Base-by-base conservation (phyloP, 2,329 filamentous ascomycete genomes). In the Hymenoscyphus infarciens region DNA sequence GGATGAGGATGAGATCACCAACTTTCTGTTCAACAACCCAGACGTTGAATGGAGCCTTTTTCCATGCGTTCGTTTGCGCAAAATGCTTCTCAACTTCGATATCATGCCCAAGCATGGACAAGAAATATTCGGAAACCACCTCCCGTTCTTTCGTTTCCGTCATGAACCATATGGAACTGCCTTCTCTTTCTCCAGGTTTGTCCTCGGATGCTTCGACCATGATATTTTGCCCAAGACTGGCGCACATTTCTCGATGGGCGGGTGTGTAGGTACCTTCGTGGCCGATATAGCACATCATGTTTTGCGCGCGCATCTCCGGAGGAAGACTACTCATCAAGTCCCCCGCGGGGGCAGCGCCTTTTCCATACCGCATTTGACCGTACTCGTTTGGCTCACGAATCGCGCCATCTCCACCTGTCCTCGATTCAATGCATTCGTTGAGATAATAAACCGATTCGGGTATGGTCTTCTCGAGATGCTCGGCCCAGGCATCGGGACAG, bases 141-240 rank as follows among this genome's bases (percentile, higher is more conserved):
- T 93, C 88, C 1, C 95, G 87, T 72, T 99, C 95, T 71, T 95
- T 96, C 39, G 88, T 92, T 74, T 97, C 92, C 0, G 95, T 98
- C 95, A 99, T 98, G 74, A 98, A 97, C 95, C 95, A 99, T 42
- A 99, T 85, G 0, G 95, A 97, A 61, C 91, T 96, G 1, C 95
- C 95, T 1, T 89, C 85, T 66, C 87, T 90, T 72, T 95, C 91
- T 4, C 89, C 91, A 58, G 89, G 81, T 61, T 88, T 84, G 19
- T 84, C 79, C 2, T 85, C 79, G 0, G 94, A 98, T 1, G 92
- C 87, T 68, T 97, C 92, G 1, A 99, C 92, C 95, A 99, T 98
- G 70, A 99, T 94, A 72, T 99, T 99, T 69, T 99, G 95, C 0
- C 95, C 94, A 13, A 98, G 79, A 39, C 90, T 96, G 13, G 92